Evolutionary conservation across 73 alveolate genomes (phyloP), one percentile per base, ranked within the genome.

Genomic region (Effrenium voratum): DNA sequence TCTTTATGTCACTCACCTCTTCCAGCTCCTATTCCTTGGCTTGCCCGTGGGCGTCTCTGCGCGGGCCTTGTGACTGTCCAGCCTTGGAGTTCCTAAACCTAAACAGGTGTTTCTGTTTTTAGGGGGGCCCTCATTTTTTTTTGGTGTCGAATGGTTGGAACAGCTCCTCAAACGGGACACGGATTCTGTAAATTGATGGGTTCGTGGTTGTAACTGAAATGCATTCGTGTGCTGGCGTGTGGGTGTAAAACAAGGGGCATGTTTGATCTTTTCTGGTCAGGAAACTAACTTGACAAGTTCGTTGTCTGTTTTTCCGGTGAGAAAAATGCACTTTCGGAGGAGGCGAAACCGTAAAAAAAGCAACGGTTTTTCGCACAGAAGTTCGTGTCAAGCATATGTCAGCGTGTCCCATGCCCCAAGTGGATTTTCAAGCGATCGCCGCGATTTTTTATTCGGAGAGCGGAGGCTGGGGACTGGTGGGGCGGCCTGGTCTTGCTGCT

Each of bases 21-120:
- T 72, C 82, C 82, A 72, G 82, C 82, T 72, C 32, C 50, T 72
- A 44, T 32, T 72, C 32, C 34, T 72, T 15, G 82, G 82, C 49
- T 13, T 72, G 49, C 82, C 82, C 49, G 82, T 72, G 19, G 82
- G 82, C 82, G 36, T 72, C 13, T 36, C 82, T 44, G 82, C 16
- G 13, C 38, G 50, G 0, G 32, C 34, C 82, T 32, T 32, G 73
- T 28, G 73, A 59, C n/a, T n/a, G 77, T n/a, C n/a, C n/a, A n/a
- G n/a, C n/a, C n/a, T n/a, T n/a, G n/a, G n/a, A n/a, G n/a, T n/a
- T n/a, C n/a, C n/a, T n/a, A n/a, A n/a, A n/a, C n/a, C n/a, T n/a
- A n/a, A n/a, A n/a, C n/a, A n/a, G n/a, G n/a, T n/a, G n/a, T n/a
- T n/a, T n/a, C n/a, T n/a, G n/a, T n/a, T n/a, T n/a, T n/a, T n/a